These are phyloP conservation scores for Setaria viridis DNA, from an alignment of 202 grass and related monocot species.

Conservation along the genomic window DNA sequence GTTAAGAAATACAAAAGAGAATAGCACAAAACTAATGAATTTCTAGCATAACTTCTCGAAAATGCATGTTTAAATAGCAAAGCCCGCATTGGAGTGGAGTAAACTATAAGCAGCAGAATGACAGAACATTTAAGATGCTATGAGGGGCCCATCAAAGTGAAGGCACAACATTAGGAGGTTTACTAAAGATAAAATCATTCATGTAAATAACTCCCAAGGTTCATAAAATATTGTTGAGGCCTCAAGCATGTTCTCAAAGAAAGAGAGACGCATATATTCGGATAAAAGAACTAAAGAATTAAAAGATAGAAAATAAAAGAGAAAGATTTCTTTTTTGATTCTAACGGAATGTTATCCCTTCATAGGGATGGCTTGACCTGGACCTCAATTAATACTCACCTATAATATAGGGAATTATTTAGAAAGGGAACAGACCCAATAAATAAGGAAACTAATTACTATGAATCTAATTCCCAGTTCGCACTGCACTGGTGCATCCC, in stretches of 20 bases:
- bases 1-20: not conserved
- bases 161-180: not conserved
- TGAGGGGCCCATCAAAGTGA: not conserved
- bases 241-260: not conserved
- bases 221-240: conserved; percentile 14
- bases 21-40: conserved; percentile 6
- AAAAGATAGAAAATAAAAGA: conserved; percentile 11
- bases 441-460: not conserved
- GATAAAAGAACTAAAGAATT: conserved; percentile 2
- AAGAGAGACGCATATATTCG: not conserved
- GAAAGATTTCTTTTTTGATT: not conserved
- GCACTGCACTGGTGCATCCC: not conserved
- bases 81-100: conserved; percentile 16
- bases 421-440: not conserved
- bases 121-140: not conserved
- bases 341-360: not conserved
- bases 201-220: not conserved
- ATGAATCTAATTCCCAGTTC: not conserved
- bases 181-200: not conserved
- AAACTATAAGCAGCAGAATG: conserved; percentile 28
- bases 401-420: not conserved
- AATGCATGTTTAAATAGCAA: conserved; percentile 22
- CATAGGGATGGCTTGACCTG: not conserved
- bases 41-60: conserved; percentile 21
- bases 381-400: not conserved